Base-by-base conservation (phyloP, 441 rosid species). In the Brassica hybrid region DNA sequence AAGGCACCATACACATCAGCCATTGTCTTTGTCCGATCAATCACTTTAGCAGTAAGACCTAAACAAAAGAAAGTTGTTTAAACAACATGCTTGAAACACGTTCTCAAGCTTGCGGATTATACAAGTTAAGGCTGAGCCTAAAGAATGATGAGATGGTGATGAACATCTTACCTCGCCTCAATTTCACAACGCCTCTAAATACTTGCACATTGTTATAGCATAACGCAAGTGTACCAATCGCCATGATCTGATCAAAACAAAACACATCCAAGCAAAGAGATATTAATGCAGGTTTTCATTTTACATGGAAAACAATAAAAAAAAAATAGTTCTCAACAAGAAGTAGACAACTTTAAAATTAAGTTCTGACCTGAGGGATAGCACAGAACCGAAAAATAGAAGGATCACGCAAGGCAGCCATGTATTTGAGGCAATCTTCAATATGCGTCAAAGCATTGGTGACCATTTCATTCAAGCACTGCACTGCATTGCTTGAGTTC, bases 281-380 rank as follows among this genome's bases (percentile, higher is more conserved):
- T 52, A 73, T 38, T 63, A 94, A 64, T 56, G 96, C 94, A 69
- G 91, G 85, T 21, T 72, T 16, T 34, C 16, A 73, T 62, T 78
- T 45, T n/a, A n/a, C n/a, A n/a, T n/a, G n/a, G n/a, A n/a, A n/a
- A n/a, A n/a, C n/a, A n/a, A n/a, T n/a, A n/a, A n/a, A n/a, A n/a
- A n/a, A n/a, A n/a, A n/a, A 17, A 21, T 21, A 21, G 38, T 45
- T 14, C 27, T 10, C n/a, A 12, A n/a, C n/a, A n/a, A n/a, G n/a
- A n/a, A n/a, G n/a, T n/a, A n/a, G n/a, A n/a, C n/a, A n/a, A n/a
- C n/a, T n/a, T n/a, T n/a, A n/a, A n/a, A n/a, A n/a, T n/a, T n/a
- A n/a, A n/a, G n/a, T n/a, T n/a, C n/a, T n/a, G 73, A 94, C 98
- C 95, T 90, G 94, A 81, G 99, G 98, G 66, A 94, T 91, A 63